Base-by-base conservation (phyloP, 2,329 filamentous ascomycete species). In the Phyllosticta citribraziliensis region DNA sequence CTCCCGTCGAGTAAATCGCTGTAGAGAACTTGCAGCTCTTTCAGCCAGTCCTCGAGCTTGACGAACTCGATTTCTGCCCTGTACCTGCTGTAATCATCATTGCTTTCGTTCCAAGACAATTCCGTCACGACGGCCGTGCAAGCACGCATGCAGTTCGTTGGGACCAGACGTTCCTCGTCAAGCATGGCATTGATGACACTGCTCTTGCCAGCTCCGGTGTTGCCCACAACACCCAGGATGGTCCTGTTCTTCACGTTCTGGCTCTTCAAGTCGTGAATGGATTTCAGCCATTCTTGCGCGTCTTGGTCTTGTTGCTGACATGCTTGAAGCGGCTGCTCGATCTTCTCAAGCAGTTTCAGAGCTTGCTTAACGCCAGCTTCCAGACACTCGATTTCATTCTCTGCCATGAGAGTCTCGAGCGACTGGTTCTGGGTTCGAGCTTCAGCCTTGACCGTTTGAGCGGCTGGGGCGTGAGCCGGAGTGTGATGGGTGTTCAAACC, bases 51-150 rank as follows among this genome's bases (percentile, higher is more conserved):
- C 0, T 74, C 72, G 0, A 58, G 64, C 11, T 73, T 70, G 55
- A 87, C 80, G 66, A 86, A 87, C 57, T 85, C 79, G 12, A 87
- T 76, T 55, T 84, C 78, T 0, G 82, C 84, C 1, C 74, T 71
- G 64, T 86, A 87, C 62, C 67, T 74, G 8, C 65, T 65, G 4
- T 54, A 57, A 0, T 74, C 69, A 4, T 78, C 68, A 0, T 74
- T 67, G 8, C 72, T 77, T 24, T 76, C 17, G 57, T 86, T 86
- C 70, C 77, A 86, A 0, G 78, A 79, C 1, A 87, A 77, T 65
- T 87, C 83, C 0, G 83, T 87, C 0, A 84, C 78, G 0, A 83
- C 81, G 0, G 83, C 82, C 0, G 84, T 87, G 61, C 83, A 86
- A 0, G 84, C 84, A 27, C 82, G 73, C 78, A 86, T 82, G 67